Conservation (phyloP, 2,329 filamentous ascomycete species). For the Iodosphaeria phyllophila region DNA sequence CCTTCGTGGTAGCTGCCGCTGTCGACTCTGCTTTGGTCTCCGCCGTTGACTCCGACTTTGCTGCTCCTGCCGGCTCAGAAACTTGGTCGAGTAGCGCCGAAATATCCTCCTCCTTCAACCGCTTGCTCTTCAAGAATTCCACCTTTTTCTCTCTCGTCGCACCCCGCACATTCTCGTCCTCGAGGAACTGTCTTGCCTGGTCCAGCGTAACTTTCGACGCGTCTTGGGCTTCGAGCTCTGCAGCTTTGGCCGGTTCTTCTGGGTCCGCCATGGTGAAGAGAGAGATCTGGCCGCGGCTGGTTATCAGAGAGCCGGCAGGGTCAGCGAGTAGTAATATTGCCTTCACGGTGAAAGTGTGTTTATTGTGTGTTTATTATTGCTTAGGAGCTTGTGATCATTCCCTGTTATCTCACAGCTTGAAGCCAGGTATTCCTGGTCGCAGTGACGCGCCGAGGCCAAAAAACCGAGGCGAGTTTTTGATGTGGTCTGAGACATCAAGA, state of each 20-base stretch:
- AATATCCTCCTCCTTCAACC: slow-evolving; percentile 48
- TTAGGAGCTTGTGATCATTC: no score
- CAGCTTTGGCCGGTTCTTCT: not conserved
- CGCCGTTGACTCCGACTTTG: slow-evolving; percentile 1
- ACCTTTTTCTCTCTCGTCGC: slow-evolving; percentile 54
- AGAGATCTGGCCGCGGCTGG: no score
- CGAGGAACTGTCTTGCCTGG: slow-evolving; percentile 57
- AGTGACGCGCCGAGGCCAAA: no score
- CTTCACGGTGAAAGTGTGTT: no score
- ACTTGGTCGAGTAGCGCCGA: slow-evolving; percentile 34
- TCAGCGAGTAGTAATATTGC: no score
- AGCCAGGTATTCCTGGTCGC: no score
- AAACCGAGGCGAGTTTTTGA: no score
- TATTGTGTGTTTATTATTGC: no score
- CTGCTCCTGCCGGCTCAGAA: slow-evolving; percentile 4
- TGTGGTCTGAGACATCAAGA: no score
- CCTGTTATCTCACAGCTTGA: no score
- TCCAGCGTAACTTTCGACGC: slow-evolving; percentile 25
- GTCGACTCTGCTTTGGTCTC: not conserved
- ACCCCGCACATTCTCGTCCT: slow-evolving; percentile 53
- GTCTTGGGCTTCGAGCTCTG: slow-evolving; percentile 1
- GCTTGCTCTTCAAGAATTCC: slow-evolving; percentile 62
- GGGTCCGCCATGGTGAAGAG: slow-evolving; percentile 1
- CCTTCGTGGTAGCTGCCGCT: no score
- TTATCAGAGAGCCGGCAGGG: no score